phyloP scores from a whole-genome alignment of 2,329 filamentous ascomycete genomes.

The Colletotrichum sp. region DNA sequence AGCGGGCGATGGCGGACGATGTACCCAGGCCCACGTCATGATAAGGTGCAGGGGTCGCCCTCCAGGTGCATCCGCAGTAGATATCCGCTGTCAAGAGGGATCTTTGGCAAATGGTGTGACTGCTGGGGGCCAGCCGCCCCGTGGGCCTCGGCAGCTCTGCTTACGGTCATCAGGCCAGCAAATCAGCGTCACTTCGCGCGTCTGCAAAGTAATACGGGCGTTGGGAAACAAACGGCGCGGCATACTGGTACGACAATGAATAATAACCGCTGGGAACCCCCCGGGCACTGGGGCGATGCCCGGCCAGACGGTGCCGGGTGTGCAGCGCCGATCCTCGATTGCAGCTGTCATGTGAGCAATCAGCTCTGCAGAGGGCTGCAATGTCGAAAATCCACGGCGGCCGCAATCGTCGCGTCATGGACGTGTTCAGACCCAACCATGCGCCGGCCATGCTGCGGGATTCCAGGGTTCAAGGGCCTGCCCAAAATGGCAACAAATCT shows the following conservation, averaged over 20 bases:
- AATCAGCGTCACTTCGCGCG: neutral
- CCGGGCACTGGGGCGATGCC: neutral
- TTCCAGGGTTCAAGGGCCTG: neutral
- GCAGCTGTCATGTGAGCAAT: slow-evolving; percentile 4
- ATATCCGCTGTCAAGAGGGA: neutral
- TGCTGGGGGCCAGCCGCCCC: neutral
- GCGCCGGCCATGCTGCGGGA: neutral
- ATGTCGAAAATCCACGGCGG: neutral
- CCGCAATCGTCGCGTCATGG: neutral
- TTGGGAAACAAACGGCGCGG: slow-evolving; percentile 1
- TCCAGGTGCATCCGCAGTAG: neutral
- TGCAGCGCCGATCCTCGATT: neutral
- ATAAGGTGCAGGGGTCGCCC: neutral
- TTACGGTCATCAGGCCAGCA: neutral
- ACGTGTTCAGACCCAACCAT: neutral
- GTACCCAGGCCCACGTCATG: neutral
- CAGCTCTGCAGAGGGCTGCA: neutral
- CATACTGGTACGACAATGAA: neutral
- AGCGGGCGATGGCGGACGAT: neutral
- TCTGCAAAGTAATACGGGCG: neutral
- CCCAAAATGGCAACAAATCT: neutral
- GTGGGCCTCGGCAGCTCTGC: neutral
- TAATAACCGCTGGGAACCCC: neutral
- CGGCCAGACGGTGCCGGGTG: neutral
- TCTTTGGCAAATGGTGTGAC: neutral